Evolutionary conservation across 768 basidiomycete species (phyloP), one percentile per base, ranked within the genome.

Genomic region (Wakefieldia striispora): DNA sequence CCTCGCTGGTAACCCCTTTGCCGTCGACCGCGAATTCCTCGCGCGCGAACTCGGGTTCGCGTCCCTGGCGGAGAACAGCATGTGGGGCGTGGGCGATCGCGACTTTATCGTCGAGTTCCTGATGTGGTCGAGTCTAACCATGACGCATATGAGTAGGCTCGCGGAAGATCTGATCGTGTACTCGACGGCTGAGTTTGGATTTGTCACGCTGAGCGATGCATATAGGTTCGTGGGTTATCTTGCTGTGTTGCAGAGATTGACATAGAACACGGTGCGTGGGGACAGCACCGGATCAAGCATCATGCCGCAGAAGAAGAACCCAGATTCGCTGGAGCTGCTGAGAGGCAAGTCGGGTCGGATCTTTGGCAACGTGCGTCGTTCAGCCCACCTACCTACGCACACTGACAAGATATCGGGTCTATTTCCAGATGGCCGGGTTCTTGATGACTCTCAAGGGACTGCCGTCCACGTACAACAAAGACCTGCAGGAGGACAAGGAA

Each of bases 281-380:
- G 4, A 23, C 56, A 97, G 94, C 65, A 99, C 97, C 38, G 97
- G 97, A 7, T 97, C 95, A 35, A 97, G 95, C 58, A 97, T 99
- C 66, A 99, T 99, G 97, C 97, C 97, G 6, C 97, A 98, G 66
- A 98, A 99, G 75, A 99, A 98, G 73, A 97, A 97, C 64, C 91
- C 95, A 0, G 97, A 98, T 67, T 97, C 95, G 10, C 74, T 97
- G 47, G 97, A 99, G 69, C 77, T 99, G 19, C 75, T 99, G 50
- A 84, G 97, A 49, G 97, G 97, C 59, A 99, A 99, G 70, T 81
- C 89, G 27, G 97, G 97, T 5, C 85, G 97, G 23, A 79, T 95
- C 19, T 95, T 97, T 70, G 97, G 97, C 49, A 86, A 92, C 63
- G 92, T 89, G 62, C 58, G 79, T 70, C n/a, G 29, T 29, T 29